Base-by-base conservation (phyloP, 1,139 yeast genomes). In the Yamadazyma blattariae region DNA sequence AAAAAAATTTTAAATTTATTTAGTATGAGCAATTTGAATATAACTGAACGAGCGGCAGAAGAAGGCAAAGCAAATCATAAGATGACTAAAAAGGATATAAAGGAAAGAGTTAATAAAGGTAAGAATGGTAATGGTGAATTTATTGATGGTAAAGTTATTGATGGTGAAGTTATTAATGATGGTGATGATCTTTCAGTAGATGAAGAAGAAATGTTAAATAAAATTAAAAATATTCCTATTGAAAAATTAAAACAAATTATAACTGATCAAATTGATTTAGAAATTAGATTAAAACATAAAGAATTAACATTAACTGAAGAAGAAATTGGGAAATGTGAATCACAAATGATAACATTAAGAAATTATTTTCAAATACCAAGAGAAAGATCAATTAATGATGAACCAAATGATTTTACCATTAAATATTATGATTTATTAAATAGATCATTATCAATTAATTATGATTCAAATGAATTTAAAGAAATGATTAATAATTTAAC, bases 241-340 rank as follows among this genome's bases (percentile, higher is more conserved):
- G 64, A 61, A 8, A 58, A 65, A 37, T 56, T 70, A 25, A 60
- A 64, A 39, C 65, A 62, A 23, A 63, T 69, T 16, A 54, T 69
- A 22, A 67, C 65, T 40, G 67, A 67, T 39, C 81, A 79, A 53
- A 67, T 85, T 22, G 87, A 84, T 53, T 57, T 83, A 37, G 94
- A 85, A 54, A 79, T 84, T 12, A 57, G 85, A 32, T 63, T 84
- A 42, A 83, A 82, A 44, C 89, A 83, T 55, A 73, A 79, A 38
- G 90, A 85, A 54, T 61, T 79, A 33, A 64, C 69, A 18, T 56
- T 71, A 29, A 71, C 83, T 5, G 78, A 80, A 41, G 74, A 72
- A 40, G 90, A 84, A 50, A 71, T 82, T 9, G 74, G 78, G 21
- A 79, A 79, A 47, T 78, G 82, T 20, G 84, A 81, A 49, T 70